phyloP scores from a whole-genome alignment of 2,329 filamentous ascomycete species.

The Alternaria metachromatica region DNA sequence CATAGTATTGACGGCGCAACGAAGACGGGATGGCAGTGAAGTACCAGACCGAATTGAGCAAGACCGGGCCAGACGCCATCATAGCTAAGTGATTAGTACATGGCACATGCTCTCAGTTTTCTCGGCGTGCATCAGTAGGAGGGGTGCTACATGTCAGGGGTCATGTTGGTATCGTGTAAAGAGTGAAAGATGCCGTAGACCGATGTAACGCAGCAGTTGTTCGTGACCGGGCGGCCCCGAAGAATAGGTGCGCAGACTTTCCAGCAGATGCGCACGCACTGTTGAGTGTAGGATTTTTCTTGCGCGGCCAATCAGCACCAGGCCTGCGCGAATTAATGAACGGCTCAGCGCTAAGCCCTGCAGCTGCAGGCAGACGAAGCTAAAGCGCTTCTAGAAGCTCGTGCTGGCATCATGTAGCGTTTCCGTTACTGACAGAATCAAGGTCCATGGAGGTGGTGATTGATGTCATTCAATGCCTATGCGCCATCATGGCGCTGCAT shows the following conservation, averaged over 20 bases:
- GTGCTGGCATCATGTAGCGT: constrained; percentile 1
- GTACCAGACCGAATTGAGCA: not conserved
- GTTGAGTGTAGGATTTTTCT: not conserved
- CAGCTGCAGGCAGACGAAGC: not conserved
- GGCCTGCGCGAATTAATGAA: not conserved
- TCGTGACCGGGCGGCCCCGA: not conserved
- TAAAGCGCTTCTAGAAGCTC: constrained; percentile 18
- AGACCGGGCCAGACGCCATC: not conserved
- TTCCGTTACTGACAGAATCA: not conserved
- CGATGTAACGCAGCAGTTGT: constrained; percentile 3
- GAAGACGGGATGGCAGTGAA: not conserved
- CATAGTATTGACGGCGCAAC: constrained; percentile 5
- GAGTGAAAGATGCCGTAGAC: constrained; percentile 13
- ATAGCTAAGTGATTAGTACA: not conserved
- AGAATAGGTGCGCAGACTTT: not conserved
- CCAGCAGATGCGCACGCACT: not conserved
- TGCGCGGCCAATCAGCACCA: constrained; percentile 13
- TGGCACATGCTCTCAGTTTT: not conserved
- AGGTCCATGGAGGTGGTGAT: not conserved
- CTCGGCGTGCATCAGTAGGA: not conserved
- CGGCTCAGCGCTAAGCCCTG: not conserved
- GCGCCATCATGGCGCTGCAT: not conserved
- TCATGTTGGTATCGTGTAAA: constrained; percentile 1
- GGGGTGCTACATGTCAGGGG: constrained; percentile 4
- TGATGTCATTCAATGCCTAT: not conserved